Base-by-base conservation (phyloP, 2,329 filamentous ascomycete species). In the Xylariaceae sp. region DNA sequence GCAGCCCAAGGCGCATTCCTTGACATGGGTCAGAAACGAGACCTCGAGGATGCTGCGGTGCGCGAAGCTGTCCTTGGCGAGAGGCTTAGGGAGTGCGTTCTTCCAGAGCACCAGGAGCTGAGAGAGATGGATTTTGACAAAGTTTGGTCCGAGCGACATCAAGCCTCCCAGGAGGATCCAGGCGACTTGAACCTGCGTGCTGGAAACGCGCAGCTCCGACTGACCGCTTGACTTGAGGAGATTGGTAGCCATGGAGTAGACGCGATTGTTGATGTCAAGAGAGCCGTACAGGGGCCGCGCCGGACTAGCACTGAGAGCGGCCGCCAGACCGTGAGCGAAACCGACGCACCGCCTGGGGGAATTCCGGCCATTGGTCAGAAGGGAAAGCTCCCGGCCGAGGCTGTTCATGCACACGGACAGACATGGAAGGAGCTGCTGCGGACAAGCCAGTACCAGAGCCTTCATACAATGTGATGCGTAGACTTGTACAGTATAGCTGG, bases 371-470 rank as follows among this genome's bases (percentile, higher is more conserved):
- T 81, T 79, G 11, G 74, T 77, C 5, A 97, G 73, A 30, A 92
- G 74, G 18, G 81, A 81, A 18, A 98, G 73, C 56, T 98, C 92
- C 47, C 92, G 76, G 45, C 81, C 86, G 44, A 98, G 74, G 59
- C 88, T 96, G 61, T 96, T 96, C 84, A 97, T 89, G 62, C 89
- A 97, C 31, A 97, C 86, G 0, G 90, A 94, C 13, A 97, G 79
- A 47, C 88, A 92, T 3, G 88, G 86, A 4, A 97, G 69, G 5
- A 98, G 76, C 57, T 97, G 90, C 51, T 94, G 86, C 4, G 92
- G 92, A 52, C 88, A 96, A 11, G 88, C 88, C 30, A 95, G 71
- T 1, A 94, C 86, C 55, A 97, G 92, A 0, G 76, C 79, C 51
- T 90, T 88, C 52, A 97, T 70, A 56, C 88, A 95, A 44, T 85